A percentile compares a stretch with the other conserved stretches of the same genome.
Conservation (phyloP, 352 stramenopile genomes). For the Phytophthora chlamydospora region DNA sequence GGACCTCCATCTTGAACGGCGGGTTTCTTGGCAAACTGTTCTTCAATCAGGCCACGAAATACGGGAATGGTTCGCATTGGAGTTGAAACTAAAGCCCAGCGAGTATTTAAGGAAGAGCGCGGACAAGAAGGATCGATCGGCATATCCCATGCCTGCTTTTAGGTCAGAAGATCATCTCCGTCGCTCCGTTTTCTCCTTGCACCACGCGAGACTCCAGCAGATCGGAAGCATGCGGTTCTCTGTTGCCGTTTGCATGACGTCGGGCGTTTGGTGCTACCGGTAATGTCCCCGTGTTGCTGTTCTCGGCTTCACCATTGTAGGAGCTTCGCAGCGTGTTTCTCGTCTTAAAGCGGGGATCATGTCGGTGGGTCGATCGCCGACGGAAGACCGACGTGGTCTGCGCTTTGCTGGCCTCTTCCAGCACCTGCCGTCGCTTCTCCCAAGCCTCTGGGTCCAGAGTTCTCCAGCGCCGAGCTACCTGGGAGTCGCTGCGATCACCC, state of each 20-base stretch:
- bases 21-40: slow-evolving; percentile 10
- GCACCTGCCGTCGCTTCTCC: slow-evolving; percentile 33
- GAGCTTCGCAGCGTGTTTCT: slow-evolving; percentile 42
- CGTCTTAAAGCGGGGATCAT: slow-evolving; percentile 10
- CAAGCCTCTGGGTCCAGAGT: slow-evolving; percentile 46
- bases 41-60: not conserved
- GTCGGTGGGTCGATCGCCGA: slow-evolving; percentile 41
- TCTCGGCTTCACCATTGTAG: slow-evolving; percentile 39
- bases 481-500: slow-evolving; percentile 55
- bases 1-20: slow-evolving; percentile 31
- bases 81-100: not conserved
- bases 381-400: slow-evolving; percentile 57
- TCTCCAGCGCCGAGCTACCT: slow-evolving; percentile 53
- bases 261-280: not conserved
- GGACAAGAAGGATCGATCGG: not conserved
- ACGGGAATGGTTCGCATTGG: not conserved
- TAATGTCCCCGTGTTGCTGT: no score
- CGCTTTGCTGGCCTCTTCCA: slow-evolving; percentile 26
- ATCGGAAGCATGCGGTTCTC: slow-evolving; percentile 1
- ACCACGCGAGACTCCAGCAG: slow-evolving; percentile 1
- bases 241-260: not conserved
- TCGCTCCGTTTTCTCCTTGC: slow-evolving; percentile 14
- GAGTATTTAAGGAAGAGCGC: slow-evolving; percentile 7
- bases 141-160: not conserved
- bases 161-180: slow-evolving; percentile 14